Evolutionary conservation across 768 basidiomycete species (phyloP).

Genomic region (Cystofilobasidium bisporidii): DNA sequence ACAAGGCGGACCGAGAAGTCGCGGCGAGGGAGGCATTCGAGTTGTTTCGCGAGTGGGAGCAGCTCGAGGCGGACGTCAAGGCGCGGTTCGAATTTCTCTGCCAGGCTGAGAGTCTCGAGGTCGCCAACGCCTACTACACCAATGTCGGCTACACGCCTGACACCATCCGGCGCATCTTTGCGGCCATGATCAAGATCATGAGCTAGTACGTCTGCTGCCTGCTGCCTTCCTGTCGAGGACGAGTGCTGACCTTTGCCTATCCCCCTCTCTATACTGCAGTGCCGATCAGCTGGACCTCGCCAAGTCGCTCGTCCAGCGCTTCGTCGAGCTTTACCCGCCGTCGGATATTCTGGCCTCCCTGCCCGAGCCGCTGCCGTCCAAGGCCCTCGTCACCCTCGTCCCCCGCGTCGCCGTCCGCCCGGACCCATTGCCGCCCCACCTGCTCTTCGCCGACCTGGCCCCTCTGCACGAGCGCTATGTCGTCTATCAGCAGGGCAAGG

Average conservation of each 20-base stretch:
- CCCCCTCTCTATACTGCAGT: background rate
- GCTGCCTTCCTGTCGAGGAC: background rate
- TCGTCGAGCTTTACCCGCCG: constrained; percentile 16
- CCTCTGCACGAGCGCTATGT: constrained; percentile 11
- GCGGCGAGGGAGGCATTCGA: background rate
- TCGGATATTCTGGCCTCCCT: background rate
- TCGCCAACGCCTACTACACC: constrained; percentile 29
- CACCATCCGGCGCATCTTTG: constrained; percentile 57
- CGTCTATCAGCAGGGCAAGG: background rate
- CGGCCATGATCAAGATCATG: constrained; percentile 62
- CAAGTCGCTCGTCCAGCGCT: constrained; percentile 9
- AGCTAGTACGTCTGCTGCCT: constrained; percentile 50
- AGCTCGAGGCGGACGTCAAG: constrained; percentile 29
- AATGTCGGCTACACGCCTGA: constrained; percentile 19
- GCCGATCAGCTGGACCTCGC: constrained; percentile 16
- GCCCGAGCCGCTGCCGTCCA: constrained; percentile 11
- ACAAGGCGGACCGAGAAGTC: constrained; percentile 9
- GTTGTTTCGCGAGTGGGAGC: constrained; percentile 18
- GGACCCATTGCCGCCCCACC: constrained; percentile 26
- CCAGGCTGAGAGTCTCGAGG: background rate
- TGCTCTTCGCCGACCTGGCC: constrained; percentile 19
- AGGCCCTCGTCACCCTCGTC: constrained; percentile 15
- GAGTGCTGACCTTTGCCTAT: background rate
- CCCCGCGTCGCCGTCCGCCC: constrained; percentile 18
- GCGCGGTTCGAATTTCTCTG: background rate